phyloP scores from a whole-genome alignment of 257 asterid species.

The Solanum rostratum region DNA sequence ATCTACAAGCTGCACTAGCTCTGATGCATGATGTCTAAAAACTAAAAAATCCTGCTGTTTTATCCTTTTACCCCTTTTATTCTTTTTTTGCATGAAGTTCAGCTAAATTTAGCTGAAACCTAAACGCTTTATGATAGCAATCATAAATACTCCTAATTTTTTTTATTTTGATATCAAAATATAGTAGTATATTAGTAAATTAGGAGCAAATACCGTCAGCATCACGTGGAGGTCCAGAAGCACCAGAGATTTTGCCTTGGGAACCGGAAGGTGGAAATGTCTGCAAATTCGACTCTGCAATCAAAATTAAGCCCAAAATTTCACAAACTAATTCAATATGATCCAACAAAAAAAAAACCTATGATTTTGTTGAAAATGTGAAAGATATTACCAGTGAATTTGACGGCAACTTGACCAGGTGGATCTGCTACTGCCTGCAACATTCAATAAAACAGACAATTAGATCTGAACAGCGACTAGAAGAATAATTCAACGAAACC shows the following conservation, averaged over 20 bases:
- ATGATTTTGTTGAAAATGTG: background rate
- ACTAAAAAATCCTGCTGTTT: background rate
- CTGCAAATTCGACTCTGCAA: conserved; percentile 84
- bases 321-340: background rate
- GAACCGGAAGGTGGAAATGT: conserved; percentile 79
- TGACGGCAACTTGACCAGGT: conserved; percentile 59
- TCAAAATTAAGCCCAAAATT: conserved; percentile 4
- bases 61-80: background rate
- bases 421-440: conserved; percentile 68
- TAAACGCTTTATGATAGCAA: background rate
- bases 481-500: background rate
- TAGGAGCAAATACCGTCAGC: conserved; percentile 62
- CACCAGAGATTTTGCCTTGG: conserved; percentile 82
- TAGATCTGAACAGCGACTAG: conserved; percentile 13
- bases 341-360: background rate
- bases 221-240: conserved; percentile 90
- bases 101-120: background rate
- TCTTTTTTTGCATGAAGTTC: background rate
- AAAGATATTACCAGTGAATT: conserved; percentile 45
- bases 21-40: background rate
- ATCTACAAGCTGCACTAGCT: background rate
- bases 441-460: background rate
- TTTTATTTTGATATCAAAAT: background rate
- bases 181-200: background rate
- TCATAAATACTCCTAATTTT: background rate